Conservation (phyloP, 2,329 filamentous ascomycete genomes). For the Arthrinium phaeospermum region DNA sequence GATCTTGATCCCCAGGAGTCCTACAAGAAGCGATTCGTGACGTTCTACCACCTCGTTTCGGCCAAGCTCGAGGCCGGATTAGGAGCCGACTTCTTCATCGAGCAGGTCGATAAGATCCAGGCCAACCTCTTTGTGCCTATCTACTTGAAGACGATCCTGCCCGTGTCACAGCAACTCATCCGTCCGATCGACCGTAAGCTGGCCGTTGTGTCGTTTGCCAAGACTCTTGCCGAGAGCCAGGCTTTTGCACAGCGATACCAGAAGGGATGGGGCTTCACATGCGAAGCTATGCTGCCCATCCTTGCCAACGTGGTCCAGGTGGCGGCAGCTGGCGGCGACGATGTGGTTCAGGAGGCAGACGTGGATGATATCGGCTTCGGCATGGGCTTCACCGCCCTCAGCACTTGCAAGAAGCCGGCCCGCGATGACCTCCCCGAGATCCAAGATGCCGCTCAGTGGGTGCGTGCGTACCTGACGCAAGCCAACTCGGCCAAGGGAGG, state of each 20-base stretch:
- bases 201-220: slow-evolving; percentile 90
- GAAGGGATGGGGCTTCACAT: slow-evolving; percentile 91
- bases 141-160: slow-evolving; percentile 86
- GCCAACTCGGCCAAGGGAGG: slow-evolving; percentile 78
- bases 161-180: slow-evolving; percentile 85
- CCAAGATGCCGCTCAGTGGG: slow-evolving; percentile 83
- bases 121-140: slow-evolving; percentile 80
- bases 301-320: slow-evolving; percentile 85
- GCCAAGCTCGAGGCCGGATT: slow-evolving; percentile 80
- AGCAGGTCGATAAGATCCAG: slow-evolving; percentile 82
- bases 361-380: slow-evolving; percentile 96
- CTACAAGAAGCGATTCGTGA: slow-evolving; percentile 84
- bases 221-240: slow-evolving; percentile 84
- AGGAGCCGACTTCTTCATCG: slow-evolving; percentile 91
- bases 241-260: slow-evolving; percentile 82
- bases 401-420: slow-evolving; percentile 79
- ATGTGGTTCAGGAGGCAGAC: slow-evolving; percentile 84
- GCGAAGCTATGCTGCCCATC: slow-evolving; percentile 85
- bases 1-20: slow-evolving; percentile 74
- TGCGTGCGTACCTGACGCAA: slow-evolving; percentile 75
- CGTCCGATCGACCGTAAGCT: slow-evolving; percentile 90
- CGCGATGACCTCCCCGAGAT: slow-evolving; percentile 88
- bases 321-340: slow-evolving; percentile 68
- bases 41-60: slow-evolving; percentile 92
- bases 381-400: slow-evolving; percentile 90